Evolutionary conservation across 1,284 basidiomycete species (phyloP), one percentile per base, ranked within the genome.

Genomic region (Ceratobasidium sp.): DNA sequence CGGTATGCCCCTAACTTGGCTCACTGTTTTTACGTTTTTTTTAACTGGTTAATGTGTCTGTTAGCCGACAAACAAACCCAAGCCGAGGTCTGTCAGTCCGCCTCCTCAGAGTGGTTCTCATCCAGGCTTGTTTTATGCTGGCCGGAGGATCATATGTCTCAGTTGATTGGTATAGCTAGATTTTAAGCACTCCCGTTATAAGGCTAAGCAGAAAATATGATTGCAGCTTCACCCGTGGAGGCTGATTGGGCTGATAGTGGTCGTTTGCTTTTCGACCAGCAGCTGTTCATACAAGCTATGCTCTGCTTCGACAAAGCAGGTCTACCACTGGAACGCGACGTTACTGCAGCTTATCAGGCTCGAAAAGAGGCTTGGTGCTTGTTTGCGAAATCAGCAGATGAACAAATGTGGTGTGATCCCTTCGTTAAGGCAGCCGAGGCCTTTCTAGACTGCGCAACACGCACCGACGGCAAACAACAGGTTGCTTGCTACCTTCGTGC

Each of bases 231-330:
- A 0, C 90, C 90, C 0, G 84, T 86, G 33, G 80, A 83, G 0
- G 86, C 86, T 26, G 89, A 92, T 82, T 93, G 92, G 91, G 87
- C 85, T 13, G 84, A 83, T 9, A 87, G 85, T 20, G 91, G 90
- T 2, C 83, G 83, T 3, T 83, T 84, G 1, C 82, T 93, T 5
- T 93, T 93, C 81, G 83, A 87, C 6, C 86, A 89, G 56, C 86
- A 88, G 64, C 87, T 86, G 20, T 94, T 90, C 79, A 80, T 84
- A 0, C 89, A 92, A 80, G 91, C 93, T 0, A 89, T 87, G 83
- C 87, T 90, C 73, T 91, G 90, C 78, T 94, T 89, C 78, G 86
- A 89, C 71, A 87, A 89, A 26, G 92, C 92, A 3, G 83, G 79
- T 0, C 81, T 86, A 44, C 83, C 80, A 0, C 85, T 86, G 13